Base-by-base conservation (phyloP, 116 monocot species). In the Thalassia testudinum region DNA sequence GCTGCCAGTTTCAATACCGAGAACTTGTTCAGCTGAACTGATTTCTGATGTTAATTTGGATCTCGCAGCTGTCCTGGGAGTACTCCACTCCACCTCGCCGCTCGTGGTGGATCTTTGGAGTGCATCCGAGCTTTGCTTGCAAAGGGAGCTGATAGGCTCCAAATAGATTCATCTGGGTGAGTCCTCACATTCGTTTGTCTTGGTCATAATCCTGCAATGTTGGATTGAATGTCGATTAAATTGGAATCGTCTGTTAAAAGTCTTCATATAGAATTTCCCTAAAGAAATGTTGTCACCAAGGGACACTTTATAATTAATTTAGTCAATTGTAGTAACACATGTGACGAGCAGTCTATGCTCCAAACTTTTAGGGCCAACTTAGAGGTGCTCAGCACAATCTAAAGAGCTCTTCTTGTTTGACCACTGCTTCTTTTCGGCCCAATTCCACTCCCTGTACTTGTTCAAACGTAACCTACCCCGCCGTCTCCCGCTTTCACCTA, bases 51-150 rank as follows among this genome's bases (percentile, higher is more conserved):
- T 44, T 45, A 4, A 13, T n/a, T 7, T 7, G 4, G 7, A 17
- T 58, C 47, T 58, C 47, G 42, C 77, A 87, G 93, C 19, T 84
- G 26, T 29, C 84, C 84, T 0, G 93, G 93, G 42, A 93, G 87
- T 66, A 84, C 87, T 2, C 78, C 87, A 12, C 78, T 93, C 17
- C 93, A 93, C 56, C 60, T 87, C 66, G 92, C 92, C 4, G 86
- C 92, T 62, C 78, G 74, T 4, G 62, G 82, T 2, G 92, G 92
- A 13, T 78, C 69, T 62, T 48, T 92, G 58, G 92, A 92, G 27
- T 86, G 72, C 42, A 65, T 92, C 42, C 65, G 92, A 24, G 70
- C 79, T 48, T 70, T 92, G 72, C 92, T 92, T 8, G 72, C 82
- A 27, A 82, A 82, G 86, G 86, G 92, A 25, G 82, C 82, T 26